These are phyloP conservation scores for Carex sylvatica DNA, from an alignment of 202 grass and related monocot genomes.

Conservation along the genomic window DNA sequence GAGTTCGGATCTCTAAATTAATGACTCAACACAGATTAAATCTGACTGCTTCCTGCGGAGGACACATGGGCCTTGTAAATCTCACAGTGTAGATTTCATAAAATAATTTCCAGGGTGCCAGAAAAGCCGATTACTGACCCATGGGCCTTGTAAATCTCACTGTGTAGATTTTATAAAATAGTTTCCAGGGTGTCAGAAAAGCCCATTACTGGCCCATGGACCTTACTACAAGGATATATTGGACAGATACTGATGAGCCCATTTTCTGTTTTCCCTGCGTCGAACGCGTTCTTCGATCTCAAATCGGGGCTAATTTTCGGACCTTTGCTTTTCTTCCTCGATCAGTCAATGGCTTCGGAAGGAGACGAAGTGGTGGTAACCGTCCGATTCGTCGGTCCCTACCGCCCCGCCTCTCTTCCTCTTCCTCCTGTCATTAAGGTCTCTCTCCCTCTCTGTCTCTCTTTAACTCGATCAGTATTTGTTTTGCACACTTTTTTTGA, in stretches of 20 bases:
- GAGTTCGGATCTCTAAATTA: no score
- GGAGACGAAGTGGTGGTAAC: slow-evolving; percentile 23
- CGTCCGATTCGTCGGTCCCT: slow-evolving; percentile 20
- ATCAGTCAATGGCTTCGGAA: slow-evolving; percentile 15
- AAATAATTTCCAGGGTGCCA: background rate
- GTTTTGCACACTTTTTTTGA: background rate
- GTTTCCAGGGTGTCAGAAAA: background rate
- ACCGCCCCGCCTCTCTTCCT: slow-evolving; percentile 12
- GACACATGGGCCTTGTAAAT: no score
- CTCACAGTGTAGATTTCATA: no score
- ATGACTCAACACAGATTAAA: no score
- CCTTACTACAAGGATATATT: background rate
- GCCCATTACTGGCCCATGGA: background rate
- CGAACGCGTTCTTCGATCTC: background rate
- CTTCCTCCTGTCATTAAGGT: slow-evolving; percentile 24
- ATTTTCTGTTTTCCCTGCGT: background rate
- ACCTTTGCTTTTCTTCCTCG: background rate
- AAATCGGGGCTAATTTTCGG: background rate
- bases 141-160: background rate
- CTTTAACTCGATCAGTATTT: background rate
- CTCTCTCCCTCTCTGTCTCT: background rate
- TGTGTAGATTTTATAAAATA: no score
- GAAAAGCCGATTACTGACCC: background rate
- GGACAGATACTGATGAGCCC: background rate
- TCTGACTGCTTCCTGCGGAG: no score